Evolutionary conservation across 2,329 filamentous ascomycete species (phyloP), one percentile per base, ranked within the genome.

Genomic region (Pseudomassariella vexata): DNA sequence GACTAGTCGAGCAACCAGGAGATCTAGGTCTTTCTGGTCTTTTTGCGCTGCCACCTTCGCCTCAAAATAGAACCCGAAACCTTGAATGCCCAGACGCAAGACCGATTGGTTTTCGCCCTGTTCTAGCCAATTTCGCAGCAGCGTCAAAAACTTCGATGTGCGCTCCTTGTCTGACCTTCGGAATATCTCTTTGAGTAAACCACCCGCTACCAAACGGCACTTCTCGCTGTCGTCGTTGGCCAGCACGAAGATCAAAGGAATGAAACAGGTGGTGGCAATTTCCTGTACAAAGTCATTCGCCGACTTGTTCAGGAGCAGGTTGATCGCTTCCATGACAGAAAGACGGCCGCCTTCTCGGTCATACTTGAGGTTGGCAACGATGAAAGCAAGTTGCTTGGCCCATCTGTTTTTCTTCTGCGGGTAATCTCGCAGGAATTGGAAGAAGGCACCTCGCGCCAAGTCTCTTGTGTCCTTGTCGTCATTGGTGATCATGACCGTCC

Each of bases 391-490:
- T 53, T 96, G 90, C 55, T 94, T 94, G 23, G 76, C 73, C 80
- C 92, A 94, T 10, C 92, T 75, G 41, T 79, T 84, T 58, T 88
- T 89, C 49, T 84, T 87, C 55, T 96, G 92, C 0, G 92, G 90
- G 51, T 95, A 98, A 33, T 95, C 88, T 44, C 89, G 78, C 35
- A 98, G 66, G 62, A 98, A 98, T 45, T 95, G 87, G 57, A 95
- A 83, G 59, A 94, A 98, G 10, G 87, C 83, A 14, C 87, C 87
- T 35, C 92, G 75, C 10, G 90, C 89, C 22, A 94, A 68, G 54
- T 95, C 87, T 32, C 92, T 77, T 3, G 90, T 90, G 42, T 84
- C 80, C 46, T 84, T 83, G 46, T 94, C 89, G 41, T 95, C 86
- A 52, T 96, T 96, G 26, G 85, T 95, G 35, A 98, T 84, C 89